Conservation (phyloP, 2,329 filamentous ascomycete genomes). For the Acrodontium crateriforme region DNA sequence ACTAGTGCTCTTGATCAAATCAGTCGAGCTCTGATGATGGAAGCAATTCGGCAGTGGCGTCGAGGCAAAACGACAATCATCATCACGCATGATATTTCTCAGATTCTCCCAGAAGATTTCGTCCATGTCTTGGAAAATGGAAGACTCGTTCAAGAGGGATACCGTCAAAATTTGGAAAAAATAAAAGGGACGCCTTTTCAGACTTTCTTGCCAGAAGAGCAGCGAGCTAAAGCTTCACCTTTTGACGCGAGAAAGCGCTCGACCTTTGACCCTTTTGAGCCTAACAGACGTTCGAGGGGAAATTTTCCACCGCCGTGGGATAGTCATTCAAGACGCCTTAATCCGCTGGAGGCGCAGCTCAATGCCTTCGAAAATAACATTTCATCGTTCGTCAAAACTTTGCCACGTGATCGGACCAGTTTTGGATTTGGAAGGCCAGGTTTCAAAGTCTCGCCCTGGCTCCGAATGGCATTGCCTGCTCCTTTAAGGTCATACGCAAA, state of each 20-base stretch:
- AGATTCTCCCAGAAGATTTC: conserved; percentile 60
- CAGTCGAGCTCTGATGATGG: conserved; percentile 54
- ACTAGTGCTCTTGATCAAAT: conserved; percentile 74
- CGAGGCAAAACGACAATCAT: conserved; percentile 74
- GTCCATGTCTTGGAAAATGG: conserved; percentile 68
- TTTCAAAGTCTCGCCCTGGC: conserved; percentile 9
- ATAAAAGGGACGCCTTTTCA: conserved; percentile 19
- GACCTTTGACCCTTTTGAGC: conserved; percentile 6
- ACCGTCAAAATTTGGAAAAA: conserved; percentile 40
- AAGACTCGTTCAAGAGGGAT: conserved; percentile 53
- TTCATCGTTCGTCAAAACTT: conserved; percentile 12
- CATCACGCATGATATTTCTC: conserved; percentile 77
- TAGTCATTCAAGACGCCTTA: no score
- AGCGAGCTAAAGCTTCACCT: conserved; percentile 8
- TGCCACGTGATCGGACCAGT: conserved; percentile 1
- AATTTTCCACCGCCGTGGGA: no score
- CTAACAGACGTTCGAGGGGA: no score
- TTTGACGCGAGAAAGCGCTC: conserved; percentile 8
- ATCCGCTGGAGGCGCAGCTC: conserved; percentile 17
- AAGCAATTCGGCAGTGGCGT: conserved; percentile 64
- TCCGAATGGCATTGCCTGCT: conserved; percentile 1
- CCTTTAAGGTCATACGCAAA: no score
- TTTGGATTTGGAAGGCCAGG: neutral
- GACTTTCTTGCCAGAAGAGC: conserved; percentile 14
- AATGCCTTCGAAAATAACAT: conserved; percentile 15